Evolutionary conservation across 139 green algal species (phyloP).

Genomic region (Coelastrella sp.): DNA sequence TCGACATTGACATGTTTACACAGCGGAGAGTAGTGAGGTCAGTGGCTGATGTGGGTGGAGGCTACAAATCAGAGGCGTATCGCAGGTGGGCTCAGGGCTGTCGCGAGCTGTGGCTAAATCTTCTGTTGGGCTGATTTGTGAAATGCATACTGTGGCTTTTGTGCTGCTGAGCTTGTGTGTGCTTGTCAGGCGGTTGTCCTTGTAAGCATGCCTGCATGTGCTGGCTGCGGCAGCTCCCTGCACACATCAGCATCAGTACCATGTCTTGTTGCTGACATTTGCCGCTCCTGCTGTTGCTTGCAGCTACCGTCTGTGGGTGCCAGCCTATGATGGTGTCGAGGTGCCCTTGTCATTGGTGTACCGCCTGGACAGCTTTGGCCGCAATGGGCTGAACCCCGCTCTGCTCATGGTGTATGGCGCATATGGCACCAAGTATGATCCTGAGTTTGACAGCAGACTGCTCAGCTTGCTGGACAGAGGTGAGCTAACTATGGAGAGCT

Average conservation of each 20-base stretch:
- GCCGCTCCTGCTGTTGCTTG: not conserved
- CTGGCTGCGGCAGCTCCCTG: too few species aligned
- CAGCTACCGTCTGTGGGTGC: slow-evolving; percentile 48
- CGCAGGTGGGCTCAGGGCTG: not conserved
- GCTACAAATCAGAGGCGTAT: slow-evolving; percentile 21
- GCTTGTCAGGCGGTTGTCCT: too few species aligned
- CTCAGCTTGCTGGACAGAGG: slow-evolving; percentile 82
- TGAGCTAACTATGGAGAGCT: not conserved
- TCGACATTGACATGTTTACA: slow-evolving; percentile 45
- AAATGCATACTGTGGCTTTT: too few species aligned
- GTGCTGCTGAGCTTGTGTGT: too few species aligned
- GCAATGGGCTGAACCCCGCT: slow-evolving; percentile 41
- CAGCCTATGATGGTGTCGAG: slow-evolving; percentile 43
- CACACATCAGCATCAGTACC: too few species aligned
- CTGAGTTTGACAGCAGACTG: slow-evolving; percentile 61
- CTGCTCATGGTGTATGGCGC: slow-evolving; percentile 60
- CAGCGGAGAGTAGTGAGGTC: slow-evolving; percentile 12
- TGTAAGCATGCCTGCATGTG: too few species aligned
- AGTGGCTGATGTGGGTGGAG: slow-evolving; percentile 1
- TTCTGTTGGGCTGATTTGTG: too few species aligned
- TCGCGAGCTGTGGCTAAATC: too few species aligned
- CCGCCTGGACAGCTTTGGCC: slow-evolving; percentile 31
- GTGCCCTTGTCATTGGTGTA: slow-evolving; percentile 80
- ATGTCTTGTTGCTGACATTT: not conserved
- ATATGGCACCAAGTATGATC: slow-evolving; percentile 79